These are phyloP conservation scores for Lizanozyma gosingica DNA, from an alignment of 1,139 yeast species.

Conservation along the genomic window DNA sequence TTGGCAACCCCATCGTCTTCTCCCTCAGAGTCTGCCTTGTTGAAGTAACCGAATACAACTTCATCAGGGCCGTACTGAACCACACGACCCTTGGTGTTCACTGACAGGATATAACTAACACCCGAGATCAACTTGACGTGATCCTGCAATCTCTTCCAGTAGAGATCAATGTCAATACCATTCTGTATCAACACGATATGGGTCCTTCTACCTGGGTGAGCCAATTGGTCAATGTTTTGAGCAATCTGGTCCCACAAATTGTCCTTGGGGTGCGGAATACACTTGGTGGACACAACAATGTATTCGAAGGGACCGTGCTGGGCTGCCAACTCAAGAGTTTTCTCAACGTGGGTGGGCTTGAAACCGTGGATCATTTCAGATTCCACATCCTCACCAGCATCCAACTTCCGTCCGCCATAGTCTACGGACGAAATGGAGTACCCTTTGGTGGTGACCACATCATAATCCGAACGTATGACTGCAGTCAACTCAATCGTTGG, in stretches of 20 bases:
- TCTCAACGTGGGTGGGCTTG: slow-evolving; percentile 43
- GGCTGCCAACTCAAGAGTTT: slow-evolving; percentile 32
- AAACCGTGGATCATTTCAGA: slow-evolving; percentile 27
- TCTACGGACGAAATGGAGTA: slow-evolving; percentile 51
- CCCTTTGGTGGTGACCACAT: slow-evolving; percentile 42
- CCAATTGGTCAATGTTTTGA: slow-evolving; percentile 52
- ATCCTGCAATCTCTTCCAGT: slow-evolving; percentile 14
- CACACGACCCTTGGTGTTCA: slow-evolving; percentile 13
- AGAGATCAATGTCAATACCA: slow-evolving; percentile 60
- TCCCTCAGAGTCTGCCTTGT: slow-evolving; percentile 1
- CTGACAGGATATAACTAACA: slow-evolving; percentile 17
- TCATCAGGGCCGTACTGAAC: slow-evolving; percentile 15
- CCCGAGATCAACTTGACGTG: slow-evolving; percentile 13
- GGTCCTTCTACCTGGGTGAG: slow-evolving; percentile 37
- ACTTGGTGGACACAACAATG: slow-evolving; percentile 61
- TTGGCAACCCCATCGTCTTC: neutral
- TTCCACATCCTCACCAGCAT: neutral
- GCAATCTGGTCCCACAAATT: slow-evolving; percentile 14
- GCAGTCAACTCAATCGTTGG: slow-evolving; percentile 47
- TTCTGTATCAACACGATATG: slow-evolving; percentile 61
- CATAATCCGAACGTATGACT: slow-evolving; percentile 61
- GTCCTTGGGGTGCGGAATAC: slow-evolving; percentile 56
- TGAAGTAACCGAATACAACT: slow-evolving; percentile 15
- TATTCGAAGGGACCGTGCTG: slow-evolving; percentile 51
- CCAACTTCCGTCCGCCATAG: slow-evolving; percentile 32